These are phyloP conservation scores for Deakozyma indianensis DNA, from an alignment of 805 yeast genomes.

Conservation along the genomic window DNA sequence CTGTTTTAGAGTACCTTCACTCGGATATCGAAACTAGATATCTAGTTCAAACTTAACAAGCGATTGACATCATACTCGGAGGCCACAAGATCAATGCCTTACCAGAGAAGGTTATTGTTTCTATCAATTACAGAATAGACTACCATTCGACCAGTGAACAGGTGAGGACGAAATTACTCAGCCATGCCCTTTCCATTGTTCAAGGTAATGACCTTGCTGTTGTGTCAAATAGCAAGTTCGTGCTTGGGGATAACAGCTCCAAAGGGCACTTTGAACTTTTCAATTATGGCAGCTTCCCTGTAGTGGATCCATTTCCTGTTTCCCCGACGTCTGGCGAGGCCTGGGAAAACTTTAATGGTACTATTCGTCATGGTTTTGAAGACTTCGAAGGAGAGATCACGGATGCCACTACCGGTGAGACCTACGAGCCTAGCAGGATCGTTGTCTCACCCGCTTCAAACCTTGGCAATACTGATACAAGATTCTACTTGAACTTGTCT, in stretches of 20 bases:
- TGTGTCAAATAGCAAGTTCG: constrained; percentile 8
- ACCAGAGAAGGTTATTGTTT: constrained; percentile 45
- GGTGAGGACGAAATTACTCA: constrained; percentile 25
- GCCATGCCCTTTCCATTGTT: constrained; percentile 28
- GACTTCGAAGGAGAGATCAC: constrained; percentile 20
- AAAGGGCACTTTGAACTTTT: constrained; percentile 15
- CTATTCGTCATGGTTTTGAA: constrained; percentile 48
- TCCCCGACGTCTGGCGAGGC: constrained; percentile 29
- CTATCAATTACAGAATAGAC: constrained; percentile 51
- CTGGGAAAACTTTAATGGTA: constrained; percentile 53
- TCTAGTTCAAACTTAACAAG: constrained; percentile 48
- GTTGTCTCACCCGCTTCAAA: constrained; percentile 43
- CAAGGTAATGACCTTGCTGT: constrained; percentile 31
- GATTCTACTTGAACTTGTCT: constrained; percentile 49
- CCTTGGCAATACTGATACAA: constrained; percentile 64
- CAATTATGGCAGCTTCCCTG: background rate
- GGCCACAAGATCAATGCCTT: constrained; percentile 67
- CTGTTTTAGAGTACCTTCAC: constrained; percentile 7
- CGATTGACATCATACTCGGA: constrained; percentile 51
- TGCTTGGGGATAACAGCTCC: constrained; percentile 8
- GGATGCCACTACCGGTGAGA: constrained; percentile 16
- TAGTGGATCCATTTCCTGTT: constrained; percentile 40
- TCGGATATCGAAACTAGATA: constrained; percentile 18
- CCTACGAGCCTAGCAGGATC: constrained; percentile 23
- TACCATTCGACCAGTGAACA: constrained; percentile 36